Percentiles rank a stretch among this genome's conserved stretches.
phyloP scores from a whole-genome alignment of 495 filamentous ascomycete species.

The Aspergillus funiculosus region DNA sequence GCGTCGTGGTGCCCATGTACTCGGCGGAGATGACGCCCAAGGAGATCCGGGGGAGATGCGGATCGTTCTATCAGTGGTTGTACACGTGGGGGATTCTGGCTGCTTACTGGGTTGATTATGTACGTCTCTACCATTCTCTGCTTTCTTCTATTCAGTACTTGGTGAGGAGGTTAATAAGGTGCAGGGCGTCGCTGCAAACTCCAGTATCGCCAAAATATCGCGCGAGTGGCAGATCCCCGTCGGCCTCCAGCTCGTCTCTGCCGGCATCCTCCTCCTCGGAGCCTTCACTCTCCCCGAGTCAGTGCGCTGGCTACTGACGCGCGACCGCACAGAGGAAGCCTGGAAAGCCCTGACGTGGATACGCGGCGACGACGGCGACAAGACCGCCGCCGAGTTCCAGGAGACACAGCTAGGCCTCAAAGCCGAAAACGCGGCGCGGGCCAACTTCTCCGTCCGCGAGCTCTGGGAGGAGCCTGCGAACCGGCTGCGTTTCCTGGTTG shows the following conservation, averaged over 20 bases:
- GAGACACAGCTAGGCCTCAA: slow-evolving; percentile 24
- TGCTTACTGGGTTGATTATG: slow-evolving; percentile 51
- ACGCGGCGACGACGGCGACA: slow-evolving; percentile 33
- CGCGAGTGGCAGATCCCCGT: slow-evolving; percentile 52
- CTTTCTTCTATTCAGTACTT: too few relatives aligned
- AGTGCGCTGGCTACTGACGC: slow-evolving; percentile 47
- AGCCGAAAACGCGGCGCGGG: slow-evolving; percentile 34
- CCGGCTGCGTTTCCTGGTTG: slow-evolving; percentile 28
- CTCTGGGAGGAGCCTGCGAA: too few relatives aligned
- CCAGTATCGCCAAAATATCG: background rate
- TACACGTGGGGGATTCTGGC: slow-evolving; percentile 45
- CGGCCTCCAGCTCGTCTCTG: slow-evolving; percentile 46
- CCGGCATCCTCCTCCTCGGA: slow-evolving; percentile 39
- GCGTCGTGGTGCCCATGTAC: slow-evolving; percentile 50
- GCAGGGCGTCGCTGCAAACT: background rate
- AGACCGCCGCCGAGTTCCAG: slow-evolving; percentile 6
- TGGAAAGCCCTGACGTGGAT: slow-evolving; percentile 44
- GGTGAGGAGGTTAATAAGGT: too few relatives aligned
- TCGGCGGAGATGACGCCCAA: slow-evolving; percentile 51
- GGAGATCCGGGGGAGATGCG: slow-evolving; percentile 48
- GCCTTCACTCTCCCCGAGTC: slow-evolving; percentile 45
- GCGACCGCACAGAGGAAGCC: slow-evolving; percentile 46
- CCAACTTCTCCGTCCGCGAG: too few relatives aligned
- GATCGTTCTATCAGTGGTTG: slow-evolving; percentile 42
- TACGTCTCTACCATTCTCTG: too few relatives aligned